Base-by-base conservation (phyloP, 805 yeast species). In the Hanseniaspora valbyensis region DNA sequence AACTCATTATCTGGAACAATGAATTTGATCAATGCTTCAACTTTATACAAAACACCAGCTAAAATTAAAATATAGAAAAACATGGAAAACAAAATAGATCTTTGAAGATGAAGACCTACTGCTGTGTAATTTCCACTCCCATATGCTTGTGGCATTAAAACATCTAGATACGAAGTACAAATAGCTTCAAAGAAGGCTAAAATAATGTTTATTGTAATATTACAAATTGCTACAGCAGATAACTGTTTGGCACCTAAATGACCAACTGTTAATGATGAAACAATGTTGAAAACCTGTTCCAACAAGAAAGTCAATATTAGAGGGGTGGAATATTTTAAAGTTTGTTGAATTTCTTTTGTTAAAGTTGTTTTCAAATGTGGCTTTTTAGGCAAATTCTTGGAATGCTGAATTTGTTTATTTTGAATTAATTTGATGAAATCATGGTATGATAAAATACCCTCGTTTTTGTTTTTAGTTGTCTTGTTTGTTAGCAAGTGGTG, bases 211-310 rank as follows among this genome's bases (percentile, higher is more conserved):
- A 86, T 83, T 1, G 92, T 83, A 88, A 84, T 85, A 0, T 85
- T 76, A 1, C 87, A 90, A 60, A 85, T 68, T 0, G 90, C 81
- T 4, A 84, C 90, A 0, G 95, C 94, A 2, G 89, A 92, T 44
- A 85, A 70, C 62, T 85, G 88, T 33, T 72, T 73, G 43, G 82
- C 83, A 33, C 95, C 95, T 46, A 84, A 64, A 58, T 80, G 89
- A n/a, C 92, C 90, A 0, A 88, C 96, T 30, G 81, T 74, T 52
- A 87, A 73, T 5, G 89, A 83, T 33, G 90, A 82, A 2, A 87
- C 85, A 40, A 88, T 76, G 1, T 89, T 79, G 54, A 87, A 75
- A 18, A 85, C 77, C 60, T 80, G 82, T 64, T 83, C 87, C 28
- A 84, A 67, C 38, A 83, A 67, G 58, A 84, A 83, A 0, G 94